Evolutionary conservation across 176 grass and related monocot genomes (phyloP), one percentile per base, ranked within the genome.

Genomic region (Oryza nivara): DNA sequence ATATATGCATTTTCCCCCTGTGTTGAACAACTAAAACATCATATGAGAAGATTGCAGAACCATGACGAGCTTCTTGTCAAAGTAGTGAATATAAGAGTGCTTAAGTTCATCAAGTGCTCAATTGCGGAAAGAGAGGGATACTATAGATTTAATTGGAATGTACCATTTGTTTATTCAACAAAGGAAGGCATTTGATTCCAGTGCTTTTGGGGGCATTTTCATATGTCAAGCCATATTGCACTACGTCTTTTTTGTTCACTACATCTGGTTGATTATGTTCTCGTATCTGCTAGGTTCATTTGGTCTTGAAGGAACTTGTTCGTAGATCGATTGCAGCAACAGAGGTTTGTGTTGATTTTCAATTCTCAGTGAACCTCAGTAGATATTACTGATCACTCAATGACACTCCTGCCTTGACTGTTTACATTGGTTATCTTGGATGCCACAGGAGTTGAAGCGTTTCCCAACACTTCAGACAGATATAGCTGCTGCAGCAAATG

Each of bases 391-490:
- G 25, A 60, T 47, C 35, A 70, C 38, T 30, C 25, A 9, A 67
- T 2, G 9, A 26, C 12, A 69, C 54, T 78, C 60, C 2, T 14
- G 35, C 22, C 15, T 75, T 87, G 16, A 40, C 40, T 71, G 47
- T 65, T 84, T 16, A 79, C 70, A 65, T 60, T 71, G 22, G 4
- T 71, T 68, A 34, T 56, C 54, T 86, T 83, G n/a, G 65, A 68
- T 83, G 14, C 34, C 47, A 20, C 75, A 99, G 97, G 97, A 99
- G 77, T 60, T 99, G 86, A 99, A 99, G 85, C 94, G 97, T 76
- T 99, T 99, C 76, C 97, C 97, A 68, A 87, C 93, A n/a, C 97
- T 99, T 87, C 93, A 99, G 90, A 63, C 93, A 0, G 97, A 99
- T 82, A 96, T 99, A 92, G 94, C 97, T 84, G 93, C 97, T 51